These are phyloP conservation scores for Nakazawaea holstii DNA, from an alignment of 805 yeast genomes.

Conservation along the genomic window DNA sequence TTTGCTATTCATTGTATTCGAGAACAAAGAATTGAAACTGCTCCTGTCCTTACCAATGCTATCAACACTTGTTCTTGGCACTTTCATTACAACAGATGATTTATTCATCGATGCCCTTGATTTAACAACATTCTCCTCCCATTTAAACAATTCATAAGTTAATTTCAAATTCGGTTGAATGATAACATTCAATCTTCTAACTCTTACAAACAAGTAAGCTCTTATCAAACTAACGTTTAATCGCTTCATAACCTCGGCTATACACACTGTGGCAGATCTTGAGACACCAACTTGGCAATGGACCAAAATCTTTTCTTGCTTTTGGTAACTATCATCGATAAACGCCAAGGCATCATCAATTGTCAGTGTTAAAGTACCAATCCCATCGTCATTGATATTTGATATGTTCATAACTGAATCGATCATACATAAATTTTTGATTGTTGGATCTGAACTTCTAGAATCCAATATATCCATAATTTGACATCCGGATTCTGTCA, in stretches of 20 bases:
- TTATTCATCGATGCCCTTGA: background rate
- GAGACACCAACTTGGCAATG: slow-evolving; percentile 97
- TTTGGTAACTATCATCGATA: slow-evolving; percentile 47
- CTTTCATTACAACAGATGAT: background rate
- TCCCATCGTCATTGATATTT: slow-evolving; percentile 87
- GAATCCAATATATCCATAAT: slow-evolving; percentile 17
- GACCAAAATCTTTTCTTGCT: slow-evolving; percentile 55
- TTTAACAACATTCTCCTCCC: slow-evolving; percentile 40
- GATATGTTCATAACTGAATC: slow-evolving; percentile 55
- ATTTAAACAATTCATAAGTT: slow-evolving; percentile 82
- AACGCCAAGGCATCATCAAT: slow-evolving; percentile 61
- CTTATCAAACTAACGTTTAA: slow-evolving; percentile 59
- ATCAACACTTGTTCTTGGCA: background rate
- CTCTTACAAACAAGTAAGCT: slow-evolving; percentile 87
- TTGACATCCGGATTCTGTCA: slow-evolving; percentile 24
- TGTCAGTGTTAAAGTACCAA: slow-evolving; percentile 63
- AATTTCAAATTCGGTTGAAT: slow-evolving; percentile 91
- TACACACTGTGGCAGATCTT: slow-evolving; percentile 90
- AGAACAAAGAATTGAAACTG: slow-evolving; percentile 10
- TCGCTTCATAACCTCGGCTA: slow-evolving; percentile 89
- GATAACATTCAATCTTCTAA: slow-evolving; percentile 81
- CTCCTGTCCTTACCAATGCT: background rate
- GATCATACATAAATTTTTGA: slow-evolving; percentile 25
- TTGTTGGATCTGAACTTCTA: slow-evolving; percentile 13
- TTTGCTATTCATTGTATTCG: background rate